phyloP scores from a whole-genome alignment of 768 basidiomycete genomes.

The Pisolithus marmoratus region DNA sequence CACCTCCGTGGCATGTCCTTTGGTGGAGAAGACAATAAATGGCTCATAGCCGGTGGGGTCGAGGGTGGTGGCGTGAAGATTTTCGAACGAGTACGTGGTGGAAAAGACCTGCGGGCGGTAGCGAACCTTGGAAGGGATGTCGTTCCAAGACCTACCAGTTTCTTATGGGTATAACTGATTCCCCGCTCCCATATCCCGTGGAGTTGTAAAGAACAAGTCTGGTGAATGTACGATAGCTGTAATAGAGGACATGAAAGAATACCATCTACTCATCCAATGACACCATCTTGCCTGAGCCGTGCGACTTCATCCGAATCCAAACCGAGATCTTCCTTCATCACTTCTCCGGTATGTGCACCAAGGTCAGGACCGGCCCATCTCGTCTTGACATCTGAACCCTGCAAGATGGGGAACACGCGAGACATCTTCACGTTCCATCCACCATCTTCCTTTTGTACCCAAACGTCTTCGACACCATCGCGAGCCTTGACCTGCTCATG shows the following conservation, averaged over 20 bases:
- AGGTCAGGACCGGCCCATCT: slow-evolving; percentile 67
- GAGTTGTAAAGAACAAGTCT: too few relatives aligned
- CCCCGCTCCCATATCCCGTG: not conserved
- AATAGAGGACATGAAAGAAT: not conserved
- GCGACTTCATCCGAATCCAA: slow-evolving; percentile 32
- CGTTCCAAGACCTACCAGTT: slow-evolving; percentile 35
- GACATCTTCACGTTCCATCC: slow-evolving; percentile 68
- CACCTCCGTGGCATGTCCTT: slow-evolving; percentile 69
- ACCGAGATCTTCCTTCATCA: slow-evolving; percentile 40
- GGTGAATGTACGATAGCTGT: not conserved
- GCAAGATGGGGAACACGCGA: slow-evolving; percentile 55
- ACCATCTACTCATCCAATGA: slow-evolving; percentile 28
- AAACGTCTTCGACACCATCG: slow-evolving; percentile 54
- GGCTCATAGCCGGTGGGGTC: slow-evolving; percentile 59
- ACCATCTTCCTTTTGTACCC: slow-evolving; percentile 35
- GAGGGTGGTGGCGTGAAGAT: slow-evolving; percentile 64
- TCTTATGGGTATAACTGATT: slow-evolving; percentile 32
- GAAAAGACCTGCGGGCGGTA: slow-evolving; percentile 49
- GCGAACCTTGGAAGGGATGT: slow-evolving; percentile 33
- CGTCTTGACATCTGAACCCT: slow-evolving; percentile 52
- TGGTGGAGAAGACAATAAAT: slow-evolving; percentile 55
- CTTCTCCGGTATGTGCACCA: slow-evolving; percentile 52
- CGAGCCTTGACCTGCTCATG: slow-evolving; percentile 50
- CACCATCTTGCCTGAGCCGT: slow-evolving; percentile 33
- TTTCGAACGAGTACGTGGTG: slow-evolving; percentile 60